Base-by-base conservation (phyloP, 2,329 filamentous ascomycete species). In the Monosporascus ibericus region DNA sequence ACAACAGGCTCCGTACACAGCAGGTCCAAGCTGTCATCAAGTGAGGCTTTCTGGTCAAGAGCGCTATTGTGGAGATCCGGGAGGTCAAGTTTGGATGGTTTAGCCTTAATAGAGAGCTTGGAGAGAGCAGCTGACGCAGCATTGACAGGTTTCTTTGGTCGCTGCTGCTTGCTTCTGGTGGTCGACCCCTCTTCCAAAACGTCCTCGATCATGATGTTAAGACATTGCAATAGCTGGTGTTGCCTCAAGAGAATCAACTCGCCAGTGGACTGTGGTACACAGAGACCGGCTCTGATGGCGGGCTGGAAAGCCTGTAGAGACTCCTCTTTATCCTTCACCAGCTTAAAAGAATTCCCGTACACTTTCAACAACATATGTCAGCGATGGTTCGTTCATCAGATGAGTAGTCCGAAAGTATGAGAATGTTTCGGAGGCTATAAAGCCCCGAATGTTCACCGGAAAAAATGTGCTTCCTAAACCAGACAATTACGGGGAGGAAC, bases 141-240 rank as follows among this genome's bases (percentile, higher is more conserved):
- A 3, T 70, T 62, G 14, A 62, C 57, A 8, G 63, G 47, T 40
- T 67, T 70, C 48, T 70, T 69, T 3, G 62, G 54, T 9, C 42
- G 55, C 27, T 54, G 20, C 42, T 65, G 58, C 25, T 58, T 50
- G 14, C 52, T 55, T 25, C 65, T 65, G 1, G 59, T 63, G 3
- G 61, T 61, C 0, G 71, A 72, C 3, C 67, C 70, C 38, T 62
- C 54, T 0, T 74, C 66, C 1, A 78, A 62, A 30, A 78, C 72
- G 39, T 72, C 67, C 1, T 73, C 70, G 5, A 78, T 60, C 1
- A 75, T 57, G n/a, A 73, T 65, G 51, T 70, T 72, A 30, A 78
- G 70, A 6, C 17, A 11, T 47, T 71, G 68, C 0, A 77, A 40
- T 0, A 75, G 48, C 4, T 55, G 60, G 1, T 58, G 40, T 51